These are phyloP conservation scores for Bipolaris sorokiniana DNA, from an alignment of 2,329 filamentous ascomycete genomes.

Conservation along the genomic window DNA sequence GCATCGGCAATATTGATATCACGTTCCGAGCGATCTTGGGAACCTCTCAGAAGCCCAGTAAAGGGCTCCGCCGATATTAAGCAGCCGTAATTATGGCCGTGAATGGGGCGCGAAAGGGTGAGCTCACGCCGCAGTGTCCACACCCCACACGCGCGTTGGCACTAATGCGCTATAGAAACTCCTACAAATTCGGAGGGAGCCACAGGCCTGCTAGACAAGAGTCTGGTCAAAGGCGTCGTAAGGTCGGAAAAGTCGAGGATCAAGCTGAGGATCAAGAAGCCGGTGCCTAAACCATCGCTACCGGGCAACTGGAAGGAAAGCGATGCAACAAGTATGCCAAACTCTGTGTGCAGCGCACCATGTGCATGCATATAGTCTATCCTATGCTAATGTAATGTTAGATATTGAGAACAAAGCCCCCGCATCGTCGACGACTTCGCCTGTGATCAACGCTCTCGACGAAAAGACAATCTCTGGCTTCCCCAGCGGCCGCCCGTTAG, in stretches of 20 bases:
- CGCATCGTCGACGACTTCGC: conserved; percentile 35
- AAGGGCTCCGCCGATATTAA: conserved; percentile 46
- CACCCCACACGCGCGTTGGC: conserved; percentile 21
- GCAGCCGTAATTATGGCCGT: conserved; percentile 37
- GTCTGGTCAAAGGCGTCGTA: conserved; percentile 42
- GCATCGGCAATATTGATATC: conserved; percentile 14
- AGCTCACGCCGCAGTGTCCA: conserved; percentile 18
- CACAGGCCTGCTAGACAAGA: conserved; percentile 34
- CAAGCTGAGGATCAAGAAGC: conserved; percentile 62
- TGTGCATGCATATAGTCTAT: background rate
- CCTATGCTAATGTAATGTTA: conserved; percentile 17
- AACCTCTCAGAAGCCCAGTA: conserved; percentile 18
- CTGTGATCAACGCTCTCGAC: conserved; percentile 67
- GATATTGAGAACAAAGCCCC: conserved; percentile 38
- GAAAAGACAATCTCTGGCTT: conserved; percentile 80
- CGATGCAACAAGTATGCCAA: conserved; percentile 63
- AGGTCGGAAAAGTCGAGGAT: conserved; percentile 51
- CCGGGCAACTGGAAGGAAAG: conserved; percentile 75
- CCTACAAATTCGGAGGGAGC: conserved; percentile 8
- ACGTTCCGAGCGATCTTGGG: background rate
- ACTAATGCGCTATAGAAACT: conserved; percentile 35
- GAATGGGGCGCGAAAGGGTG: conserved; percentile 49
- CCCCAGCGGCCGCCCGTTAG: conserved; percentile 77
- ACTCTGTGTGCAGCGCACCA: background rate
- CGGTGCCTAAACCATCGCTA: conserved; percentile 66